phyloP scores from a whole-genome alignment of 2,329 filamentous ascomycete genomes.

The Nothomitra cinnamomea region DNA sequence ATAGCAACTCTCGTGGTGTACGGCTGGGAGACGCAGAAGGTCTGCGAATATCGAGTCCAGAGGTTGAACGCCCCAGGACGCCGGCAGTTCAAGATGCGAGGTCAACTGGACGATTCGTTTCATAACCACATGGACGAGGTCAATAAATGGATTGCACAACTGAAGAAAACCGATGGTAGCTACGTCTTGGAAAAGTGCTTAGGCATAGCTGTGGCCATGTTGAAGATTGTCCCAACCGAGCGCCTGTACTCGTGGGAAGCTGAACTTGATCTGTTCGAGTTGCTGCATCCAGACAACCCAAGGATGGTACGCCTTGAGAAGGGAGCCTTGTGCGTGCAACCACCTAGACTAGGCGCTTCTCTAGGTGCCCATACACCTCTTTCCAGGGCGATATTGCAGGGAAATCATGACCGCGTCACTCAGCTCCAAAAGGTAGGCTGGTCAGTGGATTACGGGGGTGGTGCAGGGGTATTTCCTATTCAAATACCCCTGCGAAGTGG shows the following conservation, averaged over 20 bases:
- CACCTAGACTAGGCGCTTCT: background rate
- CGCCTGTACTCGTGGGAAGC: background rate
- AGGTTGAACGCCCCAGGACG: background rate
- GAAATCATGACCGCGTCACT: background rate
- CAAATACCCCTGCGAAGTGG: no score
- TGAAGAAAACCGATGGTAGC: background rate
- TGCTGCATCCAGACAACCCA: background rate
- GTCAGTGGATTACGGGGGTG: no score
- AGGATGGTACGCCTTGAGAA: background rate
- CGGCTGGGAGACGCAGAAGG: background rate
- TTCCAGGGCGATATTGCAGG: background rate
- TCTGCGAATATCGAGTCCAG: background rate
- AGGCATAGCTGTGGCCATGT: background rate
- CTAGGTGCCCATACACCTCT: background rate
- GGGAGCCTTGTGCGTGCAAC: background rate
- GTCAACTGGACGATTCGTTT: background rate
- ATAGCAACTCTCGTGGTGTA: background rate
- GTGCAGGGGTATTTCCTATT: no score
- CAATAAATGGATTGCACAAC: background rate
- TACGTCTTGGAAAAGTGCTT: background rate
- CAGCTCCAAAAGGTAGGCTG: background rate
- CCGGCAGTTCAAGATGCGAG: background rate
- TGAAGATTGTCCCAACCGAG: background rate
- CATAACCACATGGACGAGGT: background rate
- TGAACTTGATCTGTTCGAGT: background rate